A percentile compares a stretch with the other conserved stretches of the same genome.
These are phyloP conservation scores for Lichtheimia ornata DNA, from an alignment of 371 early-diverging fungal genomes.

Conservation along the genomic window DNA sequence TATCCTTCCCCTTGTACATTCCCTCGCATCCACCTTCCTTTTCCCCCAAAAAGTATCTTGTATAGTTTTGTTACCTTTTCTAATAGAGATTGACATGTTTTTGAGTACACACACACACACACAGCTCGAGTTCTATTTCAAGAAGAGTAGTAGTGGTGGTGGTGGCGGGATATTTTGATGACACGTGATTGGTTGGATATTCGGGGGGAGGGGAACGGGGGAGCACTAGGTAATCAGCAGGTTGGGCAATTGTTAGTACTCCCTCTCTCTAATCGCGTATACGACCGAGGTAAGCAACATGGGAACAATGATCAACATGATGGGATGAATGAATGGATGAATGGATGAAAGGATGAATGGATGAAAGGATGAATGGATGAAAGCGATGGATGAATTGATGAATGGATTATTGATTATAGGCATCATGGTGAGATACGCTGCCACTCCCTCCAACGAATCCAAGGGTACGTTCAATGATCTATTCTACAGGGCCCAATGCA, in stretches of 20 bases:
- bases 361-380: not conserved
- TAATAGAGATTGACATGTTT: too few species aligned
- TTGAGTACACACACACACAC: too few species aligned
- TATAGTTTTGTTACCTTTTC: too few species aligned
- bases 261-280: constrained; percentile 2
- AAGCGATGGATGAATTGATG: constrained; percentile 22
- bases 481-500: not conserved
- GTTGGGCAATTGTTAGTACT: not conserved
- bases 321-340: not conserved
- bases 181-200: too few species aligned
- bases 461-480: constrained; percentile 25
- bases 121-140: too few species aligned
- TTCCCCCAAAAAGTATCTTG: too few species aligned
- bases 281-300: constrained; percentile 3
- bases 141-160: too few species aligned
- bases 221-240: too few species aligned
- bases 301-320: not conserved
- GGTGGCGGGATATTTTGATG: too few species aligned
- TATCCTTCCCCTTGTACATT: too few species aligned
- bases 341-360: not conserved
- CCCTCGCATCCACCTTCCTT: too few species aligned
- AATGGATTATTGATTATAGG: constrained; percentile 10
- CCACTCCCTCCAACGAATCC: constrained; percentile 37
- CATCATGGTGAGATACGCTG: constrained; percentile 49
- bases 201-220: too few species aligned